Evolutionary conservation across 2,329 filamentous ascomycete genomes (phyloP).

Genomic region (Venturia aucupariae): DNA sequence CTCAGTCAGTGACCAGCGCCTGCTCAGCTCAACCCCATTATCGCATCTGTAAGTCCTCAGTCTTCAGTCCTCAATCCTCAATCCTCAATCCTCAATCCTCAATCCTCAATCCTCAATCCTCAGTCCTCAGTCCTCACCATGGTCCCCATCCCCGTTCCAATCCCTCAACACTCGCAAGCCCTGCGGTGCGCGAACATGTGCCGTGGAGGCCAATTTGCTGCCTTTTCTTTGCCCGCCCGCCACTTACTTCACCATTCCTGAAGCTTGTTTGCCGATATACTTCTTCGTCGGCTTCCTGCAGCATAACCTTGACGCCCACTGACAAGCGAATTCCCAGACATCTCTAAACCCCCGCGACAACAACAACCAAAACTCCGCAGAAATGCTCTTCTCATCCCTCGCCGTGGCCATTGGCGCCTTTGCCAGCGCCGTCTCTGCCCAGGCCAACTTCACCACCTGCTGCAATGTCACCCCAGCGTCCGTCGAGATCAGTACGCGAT

Average conservation of each 20-base stretch:
- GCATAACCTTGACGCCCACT: neutral
- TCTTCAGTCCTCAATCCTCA: neutral
- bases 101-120: neutral
- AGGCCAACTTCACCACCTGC: constrained; percentile 29
- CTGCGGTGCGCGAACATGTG: neutral
- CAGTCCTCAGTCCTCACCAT: neutral
- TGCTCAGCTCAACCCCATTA: neutral
- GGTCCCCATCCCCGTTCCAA: too few relatives aligned
- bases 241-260: neutral
- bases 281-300: neutral
- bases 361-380: constrained; percentile 28
- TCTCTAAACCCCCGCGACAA: constrained; percentile 14
- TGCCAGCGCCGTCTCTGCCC: constrained; percentile 36
- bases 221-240: neutral
- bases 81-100: neutral
- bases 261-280: neutral
- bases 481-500: constrained; percentile 29
- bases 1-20: neutral
- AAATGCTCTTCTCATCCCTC: constrained; percentile 40
- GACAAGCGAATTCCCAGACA: constrained; percentile 22
- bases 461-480: constrained; percentile 33
- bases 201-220: neutral
- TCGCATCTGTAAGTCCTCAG: neutral
- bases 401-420: constrained; percentile 39
- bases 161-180: neutral